Evolutionary conservation across 129 eudicot species (phyloP), one percentile per base, ranked within the genome.

Genomic region (Saposhnikovia divaricata): DNA sequence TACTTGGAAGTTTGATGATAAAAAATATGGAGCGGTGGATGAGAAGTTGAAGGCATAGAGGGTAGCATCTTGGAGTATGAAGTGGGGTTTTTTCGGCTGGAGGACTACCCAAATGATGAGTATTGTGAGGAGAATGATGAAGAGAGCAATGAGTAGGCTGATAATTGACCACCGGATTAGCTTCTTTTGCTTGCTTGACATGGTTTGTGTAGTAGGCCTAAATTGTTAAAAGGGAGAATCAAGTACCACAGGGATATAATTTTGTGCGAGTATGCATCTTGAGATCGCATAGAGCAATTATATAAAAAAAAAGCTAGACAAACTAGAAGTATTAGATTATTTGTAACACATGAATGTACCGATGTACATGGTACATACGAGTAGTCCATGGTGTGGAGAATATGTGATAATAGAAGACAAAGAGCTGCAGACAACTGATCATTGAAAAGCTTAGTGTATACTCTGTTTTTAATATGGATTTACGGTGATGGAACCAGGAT

Each of bases 1-100:
- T 85, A 90, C 85, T 14, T 90, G 97, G 63, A 91, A 75, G 81
- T 84, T 85, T 80, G 96, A 83, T 74, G 92, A 78, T 77, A 92
- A 87, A 86, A 91, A 83, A 87, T 87, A 87, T 3, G 95, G 96
- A 78, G 93, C 82, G 5, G 43, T 31, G 79, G 80, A 38, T 72
- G 93, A 82, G 79, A 92, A 90, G 88, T 88, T 93, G 92, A 93
- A 91, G 90, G 82, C 82, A 87, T 85, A 93, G 82, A 91, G 78
- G 74, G 98, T 91, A 86, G 97, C 97, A 83, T 93, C 98, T 82
- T 93, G 97, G 87, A 93, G 90, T 82, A 83, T 73, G 83, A 93
- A 91, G 2, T 75, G 70, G 10, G 98, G 98, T 28, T 88, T 90
- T 44, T 79, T 83, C 12, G 98, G 98, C 37, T 86, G 90, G 57